These are phyloP conservation scores for Sporothrix dimorphospora DNA, from an alignment of 2,329 filamentous ascomycete genomes.

Conservation along the genomic window DNA sequence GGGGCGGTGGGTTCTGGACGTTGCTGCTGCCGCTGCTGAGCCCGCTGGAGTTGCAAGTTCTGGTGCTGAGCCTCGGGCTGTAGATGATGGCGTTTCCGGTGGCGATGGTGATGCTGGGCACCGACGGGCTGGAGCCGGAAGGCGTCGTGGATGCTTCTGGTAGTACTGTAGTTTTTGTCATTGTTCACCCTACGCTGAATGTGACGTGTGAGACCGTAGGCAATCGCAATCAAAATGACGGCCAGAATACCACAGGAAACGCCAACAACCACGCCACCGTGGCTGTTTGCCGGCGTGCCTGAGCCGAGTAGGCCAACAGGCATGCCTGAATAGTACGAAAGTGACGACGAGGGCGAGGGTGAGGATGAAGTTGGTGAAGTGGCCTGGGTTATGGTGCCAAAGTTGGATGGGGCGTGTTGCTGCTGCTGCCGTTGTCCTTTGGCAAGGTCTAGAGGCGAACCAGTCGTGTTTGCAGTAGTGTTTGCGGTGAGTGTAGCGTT, in stretches of 20 bases:
- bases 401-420: neutral
- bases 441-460: neutral
- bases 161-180: neutral
- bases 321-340: neutral
- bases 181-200: neutral
- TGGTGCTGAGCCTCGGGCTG: neutral
- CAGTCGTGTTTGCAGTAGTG: neutral
- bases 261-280: neutral
- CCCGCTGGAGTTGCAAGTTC: neutral
- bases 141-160: neutral
- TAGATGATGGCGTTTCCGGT: neutral
- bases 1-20: neutral
- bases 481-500: neutral
- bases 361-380: neutral
- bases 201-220: neutral
- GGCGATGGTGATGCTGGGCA: neutral
- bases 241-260: conserved; percentile 9
- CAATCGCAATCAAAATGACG: neutral
- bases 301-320: neutral
- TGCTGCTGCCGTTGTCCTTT: neutral
- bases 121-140: neutral
- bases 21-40: neutral
- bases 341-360: neutral
- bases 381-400: neutral
- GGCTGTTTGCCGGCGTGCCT: neutral